Evolutionary conservation across 2,329 filamentous ascomycete genomes (phyloP).

Genomic region (Canariomyces notabilis): DNA sequence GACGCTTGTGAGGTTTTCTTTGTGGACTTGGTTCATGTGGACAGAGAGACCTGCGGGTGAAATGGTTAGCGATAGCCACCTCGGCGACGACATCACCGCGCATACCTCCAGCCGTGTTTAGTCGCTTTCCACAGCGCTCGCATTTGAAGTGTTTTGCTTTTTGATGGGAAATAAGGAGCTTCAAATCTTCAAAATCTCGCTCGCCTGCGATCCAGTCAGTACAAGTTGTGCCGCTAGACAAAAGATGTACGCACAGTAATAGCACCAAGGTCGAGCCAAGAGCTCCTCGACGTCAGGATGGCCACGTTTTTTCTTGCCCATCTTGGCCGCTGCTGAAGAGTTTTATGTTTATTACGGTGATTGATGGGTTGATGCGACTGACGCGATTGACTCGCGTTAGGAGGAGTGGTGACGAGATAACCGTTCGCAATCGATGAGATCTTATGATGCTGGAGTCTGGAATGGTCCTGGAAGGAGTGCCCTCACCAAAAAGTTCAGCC

Average conservation of each 20-base stretch:
- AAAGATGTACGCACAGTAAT: constrained; percentile 72
- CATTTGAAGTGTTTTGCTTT: constrained; percentile 99
- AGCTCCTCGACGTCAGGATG: constrained; percentile 85
- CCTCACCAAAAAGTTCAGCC: too few species aligned
- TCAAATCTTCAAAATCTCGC: constrained; percentile 94
- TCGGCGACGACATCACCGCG: too few species aligned
- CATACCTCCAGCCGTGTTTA: constrained; percentile 92
- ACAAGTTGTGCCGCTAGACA: not conserved
- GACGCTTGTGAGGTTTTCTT: constrained; percentile 79
- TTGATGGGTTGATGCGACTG: not conserved
- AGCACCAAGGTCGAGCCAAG: constrained; percentile 87
- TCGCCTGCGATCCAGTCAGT: constrained; percentile 51
- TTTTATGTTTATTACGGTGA: not conserved
- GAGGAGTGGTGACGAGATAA: too few species aligned
- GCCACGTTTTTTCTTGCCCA: constrained; percentile 88
- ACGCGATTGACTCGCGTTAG: not conserved
- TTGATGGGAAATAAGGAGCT: constrained; percentile 93
- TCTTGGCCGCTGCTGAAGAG: constrained; percentile 36
- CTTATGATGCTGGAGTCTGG: too few species aligned
- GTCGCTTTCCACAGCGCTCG: constrained; percentile 76
- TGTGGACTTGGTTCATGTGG: constrained; percentile 98
- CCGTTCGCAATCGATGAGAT: too few species aligned
- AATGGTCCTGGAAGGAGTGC: too few species aligned
- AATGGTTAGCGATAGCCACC: constrained; percentile 9
- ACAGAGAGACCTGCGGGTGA: constrained; percentile 66